Conservation (phyloP, 306 rosid species). For the Vicia villosa region DNA sequence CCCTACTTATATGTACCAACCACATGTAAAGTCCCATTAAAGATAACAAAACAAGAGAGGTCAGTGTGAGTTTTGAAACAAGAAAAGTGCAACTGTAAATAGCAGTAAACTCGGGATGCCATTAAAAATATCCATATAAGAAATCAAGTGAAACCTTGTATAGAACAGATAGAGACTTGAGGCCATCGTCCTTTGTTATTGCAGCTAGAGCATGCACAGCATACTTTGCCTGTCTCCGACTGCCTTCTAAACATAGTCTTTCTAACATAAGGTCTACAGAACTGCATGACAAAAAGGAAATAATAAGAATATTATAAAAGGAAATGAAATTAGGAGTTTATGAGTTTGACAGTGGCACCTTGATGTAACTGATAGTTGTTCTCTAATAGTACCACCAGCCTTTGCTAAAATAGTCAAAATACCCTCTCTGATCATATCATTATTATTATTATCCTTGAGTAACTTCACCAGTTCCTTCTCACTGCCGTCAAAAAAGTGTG, state of each 20-base stretch:
- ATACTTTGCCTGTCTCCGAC: conserved; percentile 95
- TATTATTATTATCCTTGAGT: conserved; percentile 80
- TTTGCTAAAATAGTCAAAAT: conserved; percentile 79
- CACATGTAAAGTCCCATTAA: not conserved
- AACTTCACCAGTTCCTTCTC: conserved; percentile 79
- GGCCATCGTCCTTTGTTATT: conserved; percentile 98
- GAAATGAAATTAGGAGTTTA: conserved; percentile 16
- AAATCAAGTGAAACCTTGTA: conserved; percentile 71
- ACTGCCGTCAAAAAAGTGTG: conserved; percentile 69
- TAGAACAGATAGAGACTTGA: conserved; percentile 94
- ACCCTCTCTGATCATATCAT: conserved; percentile 84
- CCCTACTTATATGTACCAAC: conserved; percentile 4
- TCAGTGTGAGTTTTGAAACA: conserved; percentile 23
- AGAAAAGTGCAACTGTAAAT: not conserved
- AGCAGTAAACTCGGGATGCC: conserved; percentile 11
- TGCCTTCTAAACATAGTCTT: conserved; percentile 91
- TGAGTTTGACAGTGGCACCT: conserved; percentile 58
- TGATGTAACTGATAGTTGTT: conserved; percentile 77
- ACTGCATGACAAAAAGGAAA: conserved; percentile 56
- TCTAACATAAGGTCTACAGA: conserved; percentile 96
- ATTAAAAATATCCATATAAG: conserved; percentile 24
- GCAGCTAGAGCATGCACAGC: conserved; percentile 98
- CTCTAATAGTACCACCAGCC: conserved; percentile 98
- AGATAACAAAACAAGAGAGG: conserved; percentile 24
- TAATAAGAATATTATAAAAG: conserved; percentile 37